Evolutionary conservation across 2,329 filamentous ascomycete genomes (phyloP).

Genomic region (Cercospora citrullina): DNA sequence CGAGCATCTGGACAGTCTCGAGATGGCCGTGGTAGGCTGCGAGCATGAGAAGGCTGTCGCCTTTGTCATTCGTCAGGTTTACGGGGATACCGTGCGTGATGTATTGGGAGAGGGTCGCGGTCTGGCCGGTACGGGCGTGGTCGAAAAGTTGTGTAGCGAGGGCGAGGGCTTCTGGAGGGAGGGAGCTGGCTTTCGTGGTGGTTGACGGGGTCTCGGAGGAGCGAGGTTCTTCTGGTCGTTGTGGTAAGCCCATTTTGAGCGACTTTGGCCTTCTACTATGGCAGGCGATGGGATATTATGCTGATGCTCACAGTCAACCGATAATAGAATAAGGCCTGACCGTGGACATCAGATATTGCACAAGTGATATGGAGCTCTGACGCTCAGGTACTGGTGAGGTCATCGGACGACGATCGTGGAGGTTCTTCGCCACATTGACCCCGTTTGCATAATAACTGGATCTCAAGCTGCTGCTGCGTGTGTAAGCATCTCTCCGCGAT

Average conservation of each 20-base stretch:
- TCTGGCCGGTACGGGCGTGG: slow-evolving; percentile 61
- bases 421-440: neutral
- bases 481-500: neutral
- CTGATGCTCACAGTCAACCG: neutral
- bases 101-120: slow-evolving; percentile 61
- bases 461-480: neutral
- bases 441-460: neutral
- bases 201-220: neutral
- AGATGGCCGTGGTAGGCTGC: slow-evolving; percentile 69
- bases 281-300: neutral
- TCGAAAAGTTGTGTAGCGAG: slow-evolving; percentile 68
- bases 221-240: slow-evolving; percentile 8
- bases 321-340: neutral
- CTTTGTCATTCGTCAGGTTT: slow-evolving; percentile 72
- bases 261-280: neutral
- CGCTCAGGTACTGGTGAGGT: neutral
- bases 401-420: neutral
- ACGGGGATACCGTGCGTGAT: slow-evolving; percentile 64
- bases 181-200: slow-evolving; percentile 9
- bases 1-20: slow-evolving; percentile 59
- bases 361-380: neutral
- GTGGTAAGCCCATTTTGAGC: slow-evolving; percentile 22
- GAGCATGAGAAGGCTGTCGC: slow-evolving; percentile 74
- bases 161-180: slow-evolving; percentile 65
- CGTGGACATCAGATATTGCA: neutral